Evolutionary conservation across 495 filamentous ascomycete species (phyloP).

Genomic region (Amphirosellinia nigrospora): DNA sequence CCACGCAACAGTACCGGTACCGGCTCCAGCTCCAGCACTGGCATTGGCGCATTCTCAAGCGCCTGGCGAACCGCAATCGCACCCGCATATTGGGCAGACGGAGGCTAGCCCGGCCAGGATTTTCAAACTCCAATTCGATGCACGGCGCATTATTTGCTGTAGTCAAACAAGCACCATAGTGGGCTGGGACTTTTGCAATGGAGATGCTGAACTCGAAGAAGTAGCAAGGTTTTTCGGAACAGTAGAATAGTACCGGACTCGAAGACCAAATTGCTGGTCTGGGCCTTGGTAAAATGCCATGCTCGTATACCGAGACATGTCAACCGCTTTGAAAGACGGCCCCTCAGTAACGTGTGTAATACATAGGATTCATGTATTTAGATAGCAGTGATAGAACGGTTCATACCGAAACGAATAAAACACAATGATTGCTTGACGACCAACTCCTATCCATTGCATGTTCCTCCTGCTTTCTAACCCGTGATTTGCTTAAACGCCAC

Average conservation of each 20-base stretch:
- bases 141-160: constrained; percentile 91
- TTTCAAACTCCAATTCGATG: constrained; percentile 98
- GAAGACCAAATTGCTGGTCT: neutral
- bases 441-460: constrained; percentile 12
- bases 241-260: constrained; percentile 46
- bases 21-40: constrained; percentile 29
- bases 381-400: neutral
- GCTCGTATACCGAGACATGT: neutral
- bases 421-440: constrained; percentile 4
- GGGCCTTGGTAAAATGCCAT: neutral
- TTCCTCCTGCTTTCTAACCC: neutral
- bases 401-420: constrained; percentile 6
- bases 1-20: constrained; percentile 12
- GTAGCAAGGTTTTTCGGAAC: constrained; percentile 77
- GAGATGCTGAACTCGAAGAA: constrained; percentile 82
- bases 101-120: constrained; percentile 69
- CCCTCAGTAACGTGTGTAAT: neutral
- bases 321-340: neutral
- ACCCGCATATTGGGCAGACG: constrained; percentile 40
- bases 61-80: constrained; percentile 34
- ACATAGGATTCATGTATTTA: constrained; percentile 14
- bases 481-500: constrained; percentile 23
- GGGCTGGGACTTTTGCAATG: constrained; percentile 96
- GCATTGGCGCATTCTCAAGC: constrained; percentile 25
- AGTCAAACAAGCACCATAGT: constrained; percentile 90